Evolutionary conservation across 345 rosid species (phyloP), one percentile per base, ranked within the genome.

Genomic region (Eutrema heterophyllum): DNA sequence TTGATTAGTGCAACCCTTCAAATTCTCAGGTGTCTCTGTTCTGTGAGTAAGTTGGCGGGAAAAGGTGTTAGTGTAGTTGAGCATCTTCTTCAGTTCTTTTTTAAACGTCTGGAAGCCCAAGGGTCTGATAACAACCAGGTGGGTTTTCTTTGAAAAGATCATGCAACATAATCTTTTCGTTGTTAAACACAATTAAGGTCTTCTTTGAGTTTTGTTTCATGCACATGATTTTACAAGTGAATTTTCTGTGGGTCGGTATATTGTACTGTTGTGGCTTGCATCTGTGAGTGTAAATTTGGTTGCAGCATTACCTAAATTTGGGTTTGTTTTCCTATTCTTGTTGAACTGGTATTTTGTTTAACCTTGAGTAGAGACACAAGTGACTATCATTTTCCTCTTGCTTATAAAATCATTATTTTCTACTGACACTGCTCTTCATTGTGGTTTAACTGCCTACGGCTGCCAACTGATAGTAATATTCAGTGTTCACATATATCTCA

Each of bases 11-110:
- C 49, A 30, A 50, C 18, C 29, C 74, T 44, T 72, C 46, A 48
- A 63, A 54, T 65, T 77, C 41, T 38, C 81, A 95, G 99, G 90
- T 95, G 98, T 77, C 91, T 95, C 58, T 89, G 97, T 69, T 90
- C 96, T 60, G 87, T 92, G 81, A 86, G 91, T 73, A 86, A 80
- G 85, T 83, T 86, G 64, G 83, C 88, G 75, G 96, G 94, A 74
- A 83, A 86, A 71, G 91, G 86, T 70, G 86, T 85, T 74, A 79
- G 79, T 71, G 84, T 85, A 40, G 83, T 95, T 69, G 96, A 88
- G 79, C 86, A 90, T 81, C 99, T 95, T 81, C 81, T 92, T 76
- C 96, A 83, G 76, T 83, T 95, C 67, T 95, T 95, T 80, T 88
- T 89, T 73, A 95, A 89, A 77, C 84, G 89, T 58, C 80, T 95